Conservation (phyloP, 768 basidiomycete species). For the Dacryopinax spathularia region DNA sequence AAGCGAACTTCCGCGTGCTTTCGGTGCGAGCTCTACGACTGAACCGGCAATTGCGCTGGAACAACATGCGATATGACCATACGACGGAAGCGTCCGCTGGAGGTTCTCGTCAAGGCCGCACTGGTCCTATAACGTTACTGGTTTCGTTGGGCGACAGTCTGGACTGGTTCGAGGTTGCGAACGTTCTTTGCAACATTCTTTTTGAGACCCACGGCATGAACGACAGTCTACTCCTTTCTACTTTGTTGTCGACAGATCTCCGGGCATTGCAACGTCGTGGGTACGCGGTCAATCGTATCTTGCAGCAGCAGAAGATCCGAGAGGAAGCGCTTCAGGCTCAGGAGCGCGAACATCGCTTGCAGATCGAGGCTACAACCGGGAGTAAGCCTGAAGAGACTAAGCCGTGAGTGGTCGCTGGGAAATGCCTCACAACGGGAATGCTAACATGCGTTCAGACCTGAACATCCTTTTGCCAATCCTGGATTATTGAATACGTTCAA, state of each 20-base stretch:
- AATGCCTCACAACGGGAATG: neutral
- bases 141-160: slow-evolving; percentile 58
- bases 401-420: neutral
- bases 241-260: slow-evolving; percentile 82
- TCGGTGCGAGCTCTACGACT: slow-evolving; percentile 15
- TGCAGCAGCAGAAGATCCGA: slow-evolving; percentile 67
- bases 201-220: slow-evolving; percentile 69
- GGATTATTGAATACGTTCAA: neutral
- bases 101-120: slow-evolving; percentile 27
- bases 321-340: slow-evolving; percentile 32
- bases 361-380: neutral
- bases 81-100: neutral
- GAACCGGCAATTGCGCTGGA: neutral
- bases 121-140: slow-evolving; percentile 59
- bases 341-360: slow-evolving; percentile 17
- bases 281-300: slow-evolving; percentile 84
- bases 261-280: slow-evolving; percentile 67
- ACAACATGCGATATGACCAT: slow-evolving; percentile 1
- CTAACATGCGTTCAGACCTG: neutral
- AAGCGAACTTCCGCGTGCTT: slow-evolving; percentile 21
- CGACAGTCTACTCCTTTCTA: slow-evolving; percentile 82
- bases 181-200: slow-evolving; percentile 62
- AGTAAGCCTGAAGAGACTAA: neutral
- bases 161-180: slow-evolving; percentile 92
- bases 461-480: neutral